Evolutionary conservation across 2,329 filamentous ascomycete species (phyloP), one percentile per base, ranked within the genome.

Genomic region (Coleophoma cylindrospora): DNA sequence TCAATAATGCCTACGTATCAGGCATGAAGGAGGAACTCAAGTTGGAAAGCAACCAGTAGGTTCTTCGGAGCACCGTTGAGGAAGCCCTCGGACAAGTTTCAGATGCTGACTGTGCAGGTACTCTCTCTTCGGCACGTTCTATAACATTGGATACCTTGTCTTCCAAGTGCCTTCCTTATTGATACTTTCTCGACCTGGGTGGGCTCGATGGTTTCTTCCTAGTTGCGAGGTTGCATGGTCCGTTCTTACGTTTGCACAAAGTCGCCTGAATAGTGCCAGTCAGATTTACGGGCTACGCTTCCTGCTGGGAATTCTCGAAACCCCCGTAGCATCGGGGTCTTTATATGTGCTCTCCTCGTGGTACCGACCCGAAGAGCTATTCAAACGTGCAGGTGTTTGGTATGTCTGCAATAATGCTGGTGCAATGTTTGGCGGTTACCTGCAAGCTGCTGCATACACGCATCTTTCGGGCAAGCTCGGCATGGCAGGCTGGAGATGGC

Each of bases 221-320:
- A 48, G 47, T 2, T 43, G 44, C 27, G 52, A 54, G 34, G 47
- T 54, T n/a, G n/a, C 45, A 5, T 54, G 52, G 52, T 49, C 47
- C 2, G 27, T 50, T 37, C 41, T 54, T 15, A 54, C 52, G 4
- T 54, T 54, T 45, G 37, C 22, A n/a, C 52, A 54, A 21, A 21
- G 36, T 15, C 33, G 45, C 40, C 32, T 54, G 22, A 17, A 47
- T 8, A 55, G 45, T 34, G 48, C 46, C 5, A 14, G 56, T 4
- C 62, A 71, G 13, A 67, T 74, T 22, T 74, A 74, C n/a, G 71
- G 71, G 1, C 65, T 82, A 0, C 71, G 80, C 10, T 75, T 81
- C 50, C 67, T 79, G 36, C 70, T 81, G 15, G 80, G 80, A 44
- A 59, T 80, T 0, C 72, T 80, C 36, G 79, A 82, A 60, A 74